phyloP scores from a whole-genome alignment of 1,284 basidiomycete genomes.

The Phenoliferia sp. region DNA sequence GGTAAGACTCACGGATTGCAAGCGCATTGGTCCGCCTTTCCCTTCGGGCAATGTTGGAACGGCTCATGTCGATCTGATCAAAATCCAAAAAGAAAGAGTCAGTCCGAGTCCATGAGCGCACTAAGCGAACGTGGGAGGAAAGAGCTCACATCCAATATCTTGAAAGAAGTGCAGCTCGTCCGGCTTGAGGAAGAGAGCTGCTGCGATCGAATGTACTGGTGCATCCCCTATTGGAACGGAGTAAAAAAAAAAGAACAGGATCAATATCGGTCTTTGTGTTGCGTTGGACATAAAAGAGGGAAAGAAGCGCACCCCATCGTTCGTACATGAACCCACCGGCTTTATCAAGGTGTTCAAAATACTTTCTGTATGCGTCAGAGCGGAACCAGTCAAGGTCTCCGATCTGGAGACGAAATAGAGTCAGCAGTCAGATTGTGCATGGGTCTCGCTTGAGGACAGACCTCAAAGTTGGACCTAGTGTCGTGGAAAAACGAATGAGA shows the following conservation, averaged over 20 bases:
- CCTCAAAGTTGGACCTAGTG: constrained; percentile 58
- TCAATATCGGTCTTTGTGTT: not conserved
- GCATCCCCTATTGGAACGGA: constrained; percentile 58
- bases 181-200: constrained; percentile 58
- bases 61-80: constrained; percentile 52
- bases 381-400: constrained; percentile 68
- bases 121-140: not conserved
- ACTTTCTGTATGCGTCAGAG: constrained; percentile 61
- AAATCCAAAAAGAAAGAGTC: not conserved
- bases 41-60: constrained; percentile 50
- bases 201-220: constrained; percentile 76
- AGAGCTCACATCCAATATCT: constrained; percentile 26
- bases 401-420: constrained; percentile 45
- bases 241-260: not conserved
- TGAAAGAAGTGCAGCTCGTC: constrained; percentile 48
- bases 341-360: constrained; percentile 53
- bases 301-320: constrained; percentile 23
- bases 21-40: constrained; percentile 27
- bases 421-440: not conserved
- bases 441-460: not conserved
- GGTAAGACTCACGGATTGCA: constrained; percentile 22
- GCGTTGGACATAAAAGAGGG: not conserved
- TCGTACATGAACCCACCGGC: constrained; percentile 75
- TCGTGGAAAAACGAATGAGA: not conserved
- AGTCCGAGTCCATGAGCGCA: not conserved